These are phyloP conservation scores for Fusarium stilboides DNA, from an alignment of 2,329 filamentous ascomycete genomes.

Conservation along the genomic window DNA sequence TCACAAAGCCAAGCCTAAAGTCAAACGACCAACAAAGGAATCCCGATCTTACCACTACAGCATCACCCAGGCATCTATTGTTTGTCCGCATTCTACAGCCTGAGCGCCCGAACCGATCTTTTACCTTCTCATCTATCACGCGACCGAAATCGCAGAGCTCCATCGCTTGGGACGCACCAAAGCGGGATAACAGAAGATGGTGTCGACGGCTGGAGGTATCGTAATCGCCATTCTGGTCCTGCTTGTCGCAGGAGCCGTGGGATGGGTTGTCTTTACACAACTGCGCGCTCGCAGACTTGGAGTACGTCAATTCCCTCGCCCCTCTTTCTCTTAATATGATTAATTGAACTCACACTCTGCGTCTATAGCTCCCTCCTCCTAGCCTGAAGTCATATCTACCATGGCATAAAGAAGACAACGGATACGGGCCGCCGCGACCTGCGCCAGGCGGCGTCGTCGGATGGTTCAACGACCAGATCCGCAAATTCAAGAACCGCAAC, in stretches of 20 bases:
- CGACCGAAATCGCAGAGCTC: slow-evolving; percentile 26
- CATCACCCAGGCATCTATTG: not conserved
- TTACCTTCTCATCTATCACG: slow-evolving; percentile 11
- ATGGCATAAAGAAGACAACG: slow-evolving; percentile 69
- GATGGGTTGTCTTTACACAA: slow-evolving; percentile 81
- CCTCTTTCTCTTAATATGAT: no score
- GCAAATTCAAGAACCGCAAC: slow-evolving; percentile 75
- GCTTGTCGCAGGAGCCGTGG: slow-evolving; percentile 68
- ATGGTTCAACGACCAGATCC: slow-evolving; percentile 80
- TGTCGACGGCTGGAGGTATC: slow-evolving; percentile 75
- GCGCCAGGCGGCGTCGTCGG: slow-evolving; percentile 75
- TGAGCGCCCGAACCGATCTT: slow-evolving; percentile 7
- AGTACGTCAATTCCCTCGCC: slow-evolving; percentile 58
- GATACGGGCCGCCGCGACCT: slow-evolving; percentile 68
- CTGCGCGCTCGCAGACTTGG: slow-evolving; percentile 81
- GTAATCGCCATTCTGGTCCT: slow-evolving; percentile 80
- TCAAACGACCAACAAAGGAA: slow-evolving; percentile 18
- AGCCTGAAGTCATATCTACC: slow-evolving; percentile 78
- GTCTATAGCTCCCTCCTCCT: slow-evolving; percentile 76
- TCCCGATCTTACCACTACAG: not conserved
- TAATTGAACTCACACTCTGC: slow-evolving; percentile 23
- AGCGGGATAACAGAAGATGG: slow-evolving; percentile 60
- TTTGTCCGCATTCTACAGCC: not conserved
- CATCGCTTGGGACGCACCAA: slow-evolving; percentile 5
- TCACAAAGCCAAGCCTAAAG: slow-evolving; percentile 17